phyloP scores from a whole-genome alignment of 805 yeast species.

The Candida andamanensis region DNA sequence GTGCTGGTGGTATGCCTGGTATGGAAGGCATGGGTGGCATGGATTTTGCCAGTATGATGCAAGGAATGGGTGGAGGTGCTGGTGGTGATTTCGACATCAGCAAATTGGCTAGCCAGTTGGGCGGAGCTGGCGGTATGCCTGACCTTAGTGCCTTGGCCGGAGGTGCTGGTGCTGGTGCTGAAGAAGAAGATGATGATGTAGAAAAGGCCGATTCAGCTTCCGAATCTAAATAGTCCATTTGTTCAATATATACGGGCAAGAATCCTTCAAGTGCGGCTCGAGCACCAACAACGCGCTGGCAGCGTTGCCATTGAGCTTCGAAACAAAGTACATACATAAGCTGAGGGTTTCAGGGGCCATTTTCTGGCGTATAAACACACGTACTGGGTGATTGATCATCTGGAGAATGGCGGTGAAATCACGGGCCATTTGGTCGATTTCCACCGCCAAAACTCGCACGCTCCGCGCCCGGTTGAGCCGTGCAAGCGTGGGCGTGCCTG shows the following conservation, averaged over 20 bases:
- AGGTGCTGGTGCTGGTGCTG: constrained; percentile 20
- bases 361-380: no score
- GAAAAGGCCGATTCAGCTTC: constrained; percentile 10
- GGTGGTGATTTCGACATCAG: constrained; percentile 32
- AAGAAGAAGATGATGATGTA: constrained; percentile 16
- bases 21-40: constrained; percentile 22
- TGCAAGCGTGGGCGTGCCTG: no score
- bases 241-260: not conserved
- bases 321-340: no score
- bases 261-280: no score
- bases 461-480: no score
- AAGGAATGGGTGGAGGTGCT: constrained; percentile 24
- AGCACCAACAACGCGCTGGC: no score
- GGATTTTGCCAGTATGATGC: constrained; percentile 18
- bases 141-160: constrained; percentile 15
- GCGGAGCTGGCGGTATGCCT: constrained; percentile 29
- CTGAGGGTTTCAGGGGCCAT: no score
- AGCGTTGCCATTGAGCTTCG: no score
- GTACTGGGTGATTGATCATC: no score
- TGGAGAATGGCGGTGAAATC: no score
- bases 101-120: constrained; percentile 39
- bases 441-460: no score
- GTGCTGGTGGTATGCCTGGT: constrained; percentile 19
- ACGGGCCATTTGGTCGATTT: no score
- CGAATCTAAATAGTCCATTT: constrained; percentile 3